Evolutionary conservation across 129 eudicot genomes (phyloP).

Genomic region (Centrapalus pauciflorus): DNA sequence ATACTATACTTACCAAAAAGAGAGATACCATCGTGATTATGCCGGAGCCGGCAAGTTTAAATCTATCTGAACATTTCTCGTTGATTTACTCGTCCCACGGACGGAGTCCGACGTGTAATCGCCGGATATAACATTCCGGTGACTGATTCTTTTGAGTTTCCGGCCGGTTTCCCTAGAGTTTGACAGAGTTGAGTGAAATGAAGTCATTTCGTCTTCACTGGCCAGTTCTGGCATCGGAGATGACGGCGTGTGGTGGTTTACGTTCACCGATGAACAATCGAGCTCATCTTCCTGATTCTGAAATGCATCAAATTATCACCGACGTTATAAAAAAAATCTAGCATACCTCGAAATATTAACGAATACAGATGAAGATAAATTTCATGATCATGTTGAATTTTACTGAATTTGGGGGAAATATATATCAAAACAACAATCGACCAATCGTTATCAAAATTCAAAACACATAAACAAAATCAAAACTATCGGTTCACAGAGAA

Average conservation of each 20-base stretch:
- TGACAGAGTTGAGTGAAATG: slow-evolving; percentile 8
- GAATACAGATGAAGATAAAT: background rate
- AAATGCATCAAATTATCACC: background rate
- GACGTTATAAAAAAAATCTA: background rate
- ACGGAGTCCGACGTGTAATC: background rate
- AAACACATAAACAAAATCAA: background rate
- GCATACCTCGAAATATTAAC: background rate
- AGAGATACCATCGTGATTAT: background rate
- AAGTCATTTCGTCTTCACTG: background rate
- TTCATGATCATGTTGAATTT: background rate
- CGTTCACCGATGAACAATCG: slow-evolving; percentile 22
- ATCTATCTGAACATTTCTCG: background rate
- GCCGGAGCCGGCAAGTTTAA: background rate
- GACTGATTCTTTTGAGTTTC: background rate
- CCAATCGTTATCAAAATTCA: background rate
- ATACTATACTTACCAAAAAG: background rate
- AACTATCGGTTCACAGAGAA: background rate
- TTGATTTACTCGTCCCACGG: background rate
- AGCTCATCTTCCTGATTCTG: slow-evolving; percentile 23
- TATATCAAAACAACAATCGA: background rate
- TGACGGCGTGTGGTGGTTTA: background rate
- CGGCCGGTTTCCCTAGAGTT: background rate
- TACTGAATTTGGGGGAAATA: background rate
- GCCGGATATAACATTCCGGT: background rate
- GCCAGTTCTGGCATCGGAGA: background rate